Evolutionary conservation across 805 yeast genomes (phyloP).

Genomic region (Wickerhamiella kurtzmanii): DNA sequence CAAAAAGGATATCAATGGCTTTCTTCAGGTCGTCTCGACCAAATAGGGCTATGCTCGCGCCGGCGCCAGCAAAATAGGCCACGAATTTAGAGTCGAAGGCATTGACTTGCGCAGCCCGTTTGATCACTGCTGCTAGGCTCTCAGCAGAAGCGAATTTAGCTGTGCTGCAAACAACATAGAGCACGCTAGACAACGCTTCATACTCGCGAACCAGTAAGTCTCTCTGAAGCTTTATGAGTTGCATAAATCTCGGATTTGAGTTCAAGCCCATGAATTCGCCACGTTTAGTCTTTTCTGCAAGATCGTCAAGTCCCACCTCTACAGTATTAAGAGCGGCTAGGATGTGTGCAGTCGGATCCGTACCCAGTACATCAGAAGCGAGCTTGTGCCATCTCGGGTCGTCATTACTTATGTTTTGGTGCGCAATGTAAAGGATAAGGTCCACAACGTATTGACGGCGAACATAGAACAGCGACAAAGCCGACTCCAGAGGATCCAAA

Average conservation of each 20-base stretch:
- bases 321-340: conserved; percentile 44
- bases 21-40: not conserved
- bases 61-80: conserved; percentile 47
- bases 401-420: conserved; percentile 4
- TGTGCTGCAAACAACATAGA: conserved; percentile 36
- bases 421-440: conserved; percentile 10
- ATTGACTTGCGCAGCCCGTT: conserved; percentile 35
- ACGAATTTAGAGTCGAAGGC: conserved; percentile 47
- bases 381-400: conserved; percentile 10
- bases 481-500: conserved; percentile 29
- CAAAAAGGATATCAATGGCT: not conserved
- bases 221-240: conserved; percentile 44
- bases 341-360: conserved; percentile 30
- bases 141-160: conserved; percentile 26
- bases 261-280: conserved; percentile 39
- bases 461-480: conserved; percentile 51
- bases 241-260: conserved; percentile 32
- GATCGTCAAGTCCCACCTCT: conserved; percentile 40
- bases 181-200: conserved; percentile 54
- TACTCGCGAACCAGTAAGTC: conserved; percentile 52
- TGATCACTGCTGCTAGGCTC: conserved; percentile 31
- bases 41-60: conserved; percentile 2
- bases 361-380: conserved; percentile 3
- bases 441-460: conserved; percentile 66
- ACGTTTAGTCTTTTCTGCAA: conserved; percentile 38